phyloP scores from a whole-genome alignment of 805 yeast genomes.

The Ascoidea asiatica region DNA sequence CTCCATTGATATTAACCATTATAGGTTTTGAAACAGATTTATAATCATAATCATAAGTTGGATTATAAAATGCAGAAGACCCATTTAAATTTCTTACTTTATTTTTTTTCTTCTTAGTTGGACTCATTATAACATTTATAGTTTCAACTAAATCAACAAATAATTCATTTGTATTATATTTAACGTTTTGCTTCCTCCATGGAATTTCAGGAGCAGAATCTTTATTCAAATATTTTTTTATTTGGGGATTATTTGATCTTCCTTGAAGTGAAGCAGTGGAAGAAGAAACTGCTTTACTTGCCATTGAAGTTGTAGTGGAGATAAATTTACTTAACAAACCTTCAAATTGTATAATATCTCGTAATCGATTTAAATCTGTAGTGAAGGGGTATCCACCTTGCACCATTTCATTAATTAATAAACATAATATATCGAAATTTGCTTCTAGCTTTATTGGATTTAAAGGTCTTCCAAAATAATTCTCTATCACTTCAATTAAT shows the following conservation, averaged over 20 bases:
- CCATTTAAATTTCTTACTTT: conserved; percentile 16
- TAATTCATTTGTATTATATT: conserved; percentile 69
- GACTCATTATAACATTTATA: conserved; percentile 37
- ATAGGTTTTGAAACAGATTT: conserved; percentile 21
- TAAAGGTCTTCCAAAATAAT: conserved; percentile 46
- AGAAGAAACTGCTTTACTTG: conserved; percentile 10
- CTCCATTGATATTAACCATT: conserved; percentile 48
- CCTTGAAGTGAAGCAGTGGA: conserved; percentile 1
- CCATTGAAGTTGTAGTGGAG: conserved; percentile 21
- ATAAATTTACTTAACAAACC: conserved; percentile 41
- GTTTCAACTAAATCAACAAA: conserved; percentile 72
- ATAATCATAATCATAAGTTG: conserved; percentile 12
- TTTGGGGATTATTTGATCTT: conserved; percentile 3
- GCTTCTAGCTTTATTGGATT: conserved; percentile 46
- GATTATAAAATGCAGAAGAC: conserved; percentile 13
- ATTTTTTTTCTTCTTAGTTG: conserved; percentile 13
- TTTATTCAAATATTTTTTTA: neutral
- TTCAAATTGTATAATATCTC: conserved; percentile 56
- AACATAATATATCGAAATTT: conserved; percentile 56
- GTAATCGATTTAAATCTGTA: conserved; percentile 57
- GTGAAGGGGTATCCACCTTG: conserved; percentile 66
- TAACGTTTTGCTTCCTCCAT: conserved; percentile 70
- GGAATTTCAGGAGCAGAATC: conserved; percentile 27
- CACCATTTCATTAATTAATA: conserved; percentile 63
- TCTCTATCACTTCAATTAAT: conserved; percentile 36